Percentiles rank a stretch among this genome's conserved stretches.
Conservation (phyloP, 352 stramenopile genomes). For the Phytophthora citrophthora region DNA sequence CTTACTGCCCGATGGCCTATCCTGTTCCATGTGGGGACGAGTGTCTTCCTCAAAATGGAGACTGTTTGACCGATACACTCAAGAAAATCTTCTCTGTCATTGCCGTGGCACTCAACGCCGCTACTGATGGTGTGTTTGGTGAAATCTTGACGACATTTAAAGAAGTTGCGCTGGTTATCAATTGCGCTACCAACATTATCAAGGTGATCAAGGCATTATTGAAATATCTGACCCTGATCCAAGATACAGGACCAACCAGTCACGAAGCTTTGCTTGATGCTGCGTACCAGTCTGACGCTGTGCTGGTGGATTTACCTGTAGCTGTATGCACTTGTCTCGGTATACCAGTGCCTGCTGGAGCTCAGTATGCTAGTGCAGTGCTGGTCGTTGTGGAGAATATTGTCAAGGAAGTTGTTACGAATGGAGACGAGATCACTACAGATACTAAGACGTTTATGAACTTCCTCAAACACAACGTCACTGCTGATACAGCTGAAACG, state of each 20-base stretch:
- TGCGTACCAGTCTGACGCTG: conserved; percentile 20
- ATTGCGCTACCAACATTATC: conserved; percentile 23
- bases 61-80: conserved; percentile 20
- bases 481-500: conserved; percentile 11
- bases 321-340: conserved; percentile 21
- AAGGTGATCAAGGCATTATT: conserved; percentile 23
- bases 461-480: conserved; percentile 27
- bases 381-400: conserved; percentile 24
- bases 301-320: conserved; percentile 18
- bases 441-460: conserved; percentile 21
- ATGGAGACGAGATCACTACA: conserved; percentile 27
- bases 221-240: conserved; percentile 15
- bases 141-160: conserved; percentile 27
- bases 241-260: conserved; percentile 8
- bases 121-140: conserved; percentile 27
- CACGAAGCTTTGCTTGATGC: conserved; percentile 14
- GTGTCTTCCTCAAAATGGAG: conserved; percentile 45
- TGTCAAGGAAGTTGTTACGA: conserved; percentile 25
- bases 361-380: conserved; percentile 17
- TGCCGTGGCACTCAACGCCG: conserved; percentile 26
- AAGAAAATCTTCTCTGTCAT: conserved; percentile 33
- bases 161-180: conserved; percentile 16
- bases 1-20: conserved; percentile 41
- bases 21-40: conserved; percentile 38
- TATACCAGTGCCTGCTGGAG: conserved; percentile 13